Base-by-base conservation (phyloP, 139 green algal species). In the Chlorella sp. region DNA sequence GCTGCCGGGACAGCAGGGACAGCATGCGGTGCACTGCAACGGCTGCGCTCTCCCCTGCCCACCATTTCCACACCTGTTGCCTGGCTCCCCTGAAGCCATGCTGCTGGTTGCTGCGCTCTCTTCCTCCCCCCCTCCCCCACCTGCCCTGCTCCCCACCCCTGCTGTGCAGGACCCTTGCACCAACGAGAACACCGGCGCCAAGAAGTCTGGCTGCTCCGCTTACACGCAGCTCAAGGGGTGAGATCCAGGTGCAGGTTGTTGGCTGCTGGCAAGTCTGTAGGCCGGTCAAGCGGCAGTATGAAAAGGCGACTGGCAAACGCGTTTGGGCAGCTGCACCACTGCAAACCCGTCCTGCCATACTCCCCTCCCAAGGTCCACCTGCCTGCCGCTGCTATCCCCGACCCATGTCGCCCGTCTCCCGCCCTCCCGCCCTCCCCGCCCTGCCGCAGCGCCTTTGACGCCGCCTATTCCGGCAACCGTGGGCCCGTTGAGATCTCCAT, bases 401-500 rank as follows among this genome's bases (percentile, higher is more conserved):
- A 60, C 51, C 46, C n/a, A n/a, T n/a, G n/a, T n/a, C n/a, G n/a
- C n/a, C n/a, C 46, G 8, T 11, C 51, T 60, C 51, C 51, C 14
- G 4, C 14, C 11, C 51, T 3, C 14, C 11, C 51, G 51, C 13
- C 51, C 51, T 16, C 14, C 16, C 51, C 51, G 13, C 51, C 2
- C 51, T 16, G 51, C 51, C 16, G 51, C 51, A 60, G 51, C 11
- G 82, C 82, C 41, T 83, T 86, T 68, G 70, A 82, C 36, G 32
- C 65, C 44, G 77, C 76, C 44, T 86, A 86, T 43, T 34, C n/a
- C 43, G 68, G 40, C 36, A 74, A 86, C 44, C 26, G 69, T 13
- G 70, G 65, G 26, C 82, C 82, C 36, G n/a, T 86, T 26, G 70
- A 46, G 34, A 86, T 86, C 68, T 82, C 56, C 73, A 86, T 73